Conservation (phyloP, 2,329 filamentous ascomycete species). For the Arthrobotrys iridis region DNA sequence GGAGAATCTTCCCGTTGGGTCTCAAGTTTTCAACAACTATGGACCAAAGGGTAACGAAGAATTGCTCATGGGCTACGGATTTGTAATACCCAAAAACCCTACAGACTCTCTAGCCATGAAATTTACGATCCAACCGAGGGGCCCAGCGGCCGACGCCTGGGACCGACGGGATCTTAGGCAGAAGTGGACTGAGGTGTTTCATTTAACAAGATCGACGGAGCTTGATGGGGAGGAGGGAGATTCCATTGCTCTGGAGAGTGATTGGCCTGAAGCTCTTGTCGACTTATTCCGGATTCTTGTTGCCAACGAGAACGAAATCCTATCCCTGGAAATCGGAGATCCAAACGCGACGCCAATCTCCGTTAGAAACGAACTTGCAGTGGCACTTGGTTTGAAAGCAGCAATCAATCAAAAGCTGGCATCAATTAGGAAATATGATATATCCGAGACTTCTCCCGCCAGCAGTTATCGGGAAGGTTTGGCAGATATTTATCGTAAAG, state of each 20-base stretch:
- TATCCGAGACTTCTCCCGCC: neutral
- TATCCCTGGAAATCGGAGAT: conserved; percentile 3
- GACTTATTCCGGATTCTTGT: conserved; percentile 46
- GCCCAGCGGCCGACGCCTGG: conserved; percentile 34
- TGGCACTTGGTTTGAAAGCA: conserved; percentile 27
- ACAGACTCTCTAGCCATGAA: conserved; percentile 61
- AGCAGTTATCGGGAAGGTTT: conserved; percentile 1
- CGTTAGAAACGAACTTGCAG: conserved; percentile 43
- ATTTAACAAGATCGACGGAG: conserved; percentile 11
- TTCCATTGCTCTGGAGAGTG: neutral
- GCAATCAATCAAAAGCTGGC: conserved; percentile 41
- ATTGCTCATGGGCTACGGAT: conserved; percentile 67
- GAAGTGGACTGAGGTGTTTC: conserved; percentile 37
- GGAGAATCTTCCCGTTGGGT: conserved; percentile 58
- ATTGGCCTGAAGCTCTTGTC: conserved; percentile 41
- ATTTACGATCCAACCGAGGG: conserved; percentile 48
- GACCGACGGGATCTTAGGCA: conserved; percentile 7
- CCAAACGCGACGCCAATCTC: conserved; percentile 24
- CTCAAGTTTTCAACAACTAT: conserved; percentile 67
- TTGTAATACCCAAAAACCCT: conserved; percentile 64
- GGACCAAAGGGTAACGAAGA: conserved; percentile 67
- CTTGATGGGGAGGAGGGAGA: neutral
- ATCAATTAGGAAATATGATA: conserved; percentile 15
- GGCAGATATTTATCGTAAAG: conserved; percentile 34
- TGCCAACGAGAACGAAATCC: conserved; percentile 31